A percentile compares a stretch with the other conserved stretches of the same genome.
These are phyloP conservation scores for Taphrina sp. DNA, from an alignment of 1,139 yeast species.

Conservation along the genomic window DNA sequence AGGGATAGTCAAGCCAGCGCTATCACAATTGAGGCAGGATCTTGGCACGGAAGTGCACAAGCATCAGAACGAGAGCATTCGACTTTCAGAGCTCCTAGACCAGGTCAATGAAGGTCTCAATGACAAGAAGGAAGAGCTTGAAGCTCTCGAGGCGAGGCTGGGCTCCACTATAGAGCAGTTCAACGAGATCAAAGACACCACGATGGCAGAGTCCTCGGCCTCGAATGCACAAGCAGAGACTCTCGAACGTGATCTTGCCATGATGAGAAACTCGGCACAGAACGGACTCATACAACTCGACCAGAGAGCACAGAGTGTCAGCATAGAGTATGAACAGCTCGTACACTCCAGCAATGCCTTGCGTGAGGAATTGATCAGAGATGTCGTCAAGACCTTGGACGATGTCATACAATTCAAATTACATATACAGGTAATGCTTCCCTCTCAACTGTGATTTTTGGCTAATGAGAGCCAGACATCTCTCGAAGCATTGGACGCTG, in stretches of 20 bases:
- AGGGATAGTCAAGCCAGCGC: constrained; percentile 45
- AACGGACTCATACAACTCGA: constrained; percentile 59
- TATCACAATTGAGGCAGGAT: constrained; percentile 52
- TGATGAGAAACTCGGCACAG: constrained; percentile 54
- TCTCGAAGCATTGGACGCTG: constrained; percentile 42
- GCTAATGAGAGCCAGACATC: constrained; percentile 40
- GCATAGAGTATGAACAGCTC: constrained; percentile 57
- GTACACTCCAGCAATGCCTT: constrained; percentile 52
- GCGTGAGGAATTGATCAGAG: constrained; percentile 54
- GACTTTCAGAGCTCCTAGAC: constrained; percentile 62
- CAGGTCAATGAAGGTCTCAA: constrained; percentile 54
- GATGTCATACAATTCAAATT: constrained; percentile 63
- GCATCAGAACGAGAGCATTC: constrained; percentile 59
- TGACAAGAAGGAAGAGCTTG: constrained; percentile 61
- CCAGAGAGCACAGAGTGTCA: constrained; percentile 56
- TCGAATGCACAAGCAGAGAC: constrained; percentile 66
- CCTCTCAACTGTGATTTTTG: too few relatives aligned
- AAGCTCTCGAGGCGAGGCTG: constrained; percentile 58
- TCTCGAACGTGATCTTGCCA: constrained; percentile 60
- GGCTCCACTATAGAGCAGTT: constrained; percentile 55
- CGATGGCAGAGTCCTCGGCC: constrained; percentile 56
- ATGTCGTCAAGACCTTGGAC: constrained; percentile 59
- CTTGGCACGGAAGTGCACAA: constrained; percentile 53
- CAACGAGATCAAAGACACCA: constrained; percentile 57
- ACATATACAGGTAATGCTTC: constrained; percentile 57